Base-by-base conservation (phyloP, 148 eudicot genomes). In the Cornus florida region DNA sequence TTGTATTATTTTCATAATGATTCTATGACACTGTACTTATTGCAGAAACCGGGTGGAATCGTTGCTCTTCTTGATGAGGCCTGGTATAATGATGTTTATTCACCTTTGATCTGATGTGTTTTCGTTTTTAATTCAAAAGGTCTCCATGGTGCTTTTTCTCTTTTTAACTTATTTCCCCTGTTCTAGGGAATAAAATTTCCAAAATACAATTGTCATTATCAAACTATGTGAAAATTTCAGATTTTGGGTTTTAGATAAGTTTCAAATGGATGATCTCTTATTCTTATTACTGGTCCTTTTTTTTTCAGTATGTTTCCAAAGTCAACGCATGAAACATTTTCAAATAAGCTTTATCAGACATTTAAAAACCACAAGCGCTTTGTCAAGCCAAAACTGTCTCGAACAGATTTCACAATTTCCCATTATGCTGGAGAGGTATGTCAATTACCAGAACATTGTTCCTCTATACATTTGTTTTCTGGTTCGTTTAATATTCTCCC, bases 381-480 rank as follows among this genome's bases (percentile, higher is more conserved):
- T 82, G 66, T 90, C 87, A 97, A 94, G 93, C 97, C 99, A 53
- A 97, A 97, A 88, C 81, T 97, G 68, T 97, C 99, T 46, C 93
- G 94, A 32, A 94, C 95, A 71, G 94, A 97, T 89, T 94, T 97
- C 83, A 90, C 90, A 73, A 90, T 97, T 59, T 80, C 91, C 77
- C 98, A 97, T 84, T 97, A 97, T 86, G 99, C 99, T 84, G 99
- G 98, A 70, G 97, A 97, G 95, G 99, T 90, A 88, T 72, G 67
- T 86, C 50, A 71, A 8, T 71, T 70, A 35, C 72, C 77, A 22
- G 48, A 64, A 14, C 53, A 33, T 43, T 66, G 70, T 74, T 28
- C 19, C 31, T 12, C 48, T 43, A 43, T 76, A 70, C 67, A 35
- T 62, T 33, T 5, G 43, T 0, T 43, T 43, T 43, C 10, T 43